Evolutionary conservation across 257 asterid genomes (phyloP).

Genomic region (Solanum lycopersicoides): DNA sequence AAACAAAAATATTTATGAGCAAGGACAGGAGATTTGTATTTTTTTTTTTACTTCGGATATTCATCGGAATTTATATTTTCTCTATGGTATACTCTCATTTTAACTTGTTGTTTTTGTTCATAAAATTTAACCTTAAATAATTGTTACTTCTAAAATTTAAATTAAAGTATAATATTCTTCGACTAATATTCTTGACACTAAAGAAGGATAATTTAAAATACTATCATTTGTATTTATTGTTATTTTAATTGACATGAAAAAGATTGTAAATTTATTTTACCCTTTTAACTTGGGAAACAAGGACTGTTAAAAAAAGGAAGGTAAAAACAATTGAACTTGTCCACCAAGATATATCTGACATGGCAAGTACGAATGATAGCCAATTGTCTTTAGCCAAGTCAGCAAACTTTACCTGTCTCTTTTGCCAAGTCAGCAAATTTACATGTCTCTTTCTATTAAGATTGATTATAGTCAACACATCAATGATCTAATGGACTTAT

Average conservation of each 20-base stretch:
- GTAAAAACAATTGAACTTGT: background rate
- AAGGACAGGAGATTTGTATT: background rate
- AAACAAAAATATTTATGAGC: background rate
- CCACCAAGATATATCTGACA: background rate
- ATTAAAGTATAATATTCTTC: background rate
- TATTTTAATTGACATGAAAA: background rate
- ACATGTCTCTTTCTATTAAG: background rate
- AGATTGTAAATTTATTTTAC: no score
- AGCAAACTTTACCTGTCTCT: background rate
- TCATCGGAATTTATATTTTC: no score
- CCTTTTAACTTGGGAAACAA: background rate
- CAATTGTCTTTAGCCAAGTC: background rate
- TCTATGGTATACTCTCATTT: background rate
- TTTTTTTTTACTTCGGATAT: background rate
- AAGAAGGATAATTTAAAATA: background rate
- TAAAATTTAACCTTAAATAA: no score
- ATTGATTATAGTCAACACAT: background rate
- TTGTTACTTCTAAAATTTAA: rapidly evolving
- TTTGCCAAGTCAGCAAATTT: background rate
- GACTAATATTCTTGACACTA: background rate
- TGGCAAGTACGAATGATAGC: background rate
- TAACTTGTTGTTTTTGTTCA: no score
- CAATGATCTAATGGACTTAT: background rate
- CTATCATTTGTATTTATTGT: background rate
- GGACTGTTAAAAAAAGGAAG: background rate